phyloP scores from a whole-genome alignment of 352 stramenopile species.

The Hyaloperonospora brassicae region DNA sequence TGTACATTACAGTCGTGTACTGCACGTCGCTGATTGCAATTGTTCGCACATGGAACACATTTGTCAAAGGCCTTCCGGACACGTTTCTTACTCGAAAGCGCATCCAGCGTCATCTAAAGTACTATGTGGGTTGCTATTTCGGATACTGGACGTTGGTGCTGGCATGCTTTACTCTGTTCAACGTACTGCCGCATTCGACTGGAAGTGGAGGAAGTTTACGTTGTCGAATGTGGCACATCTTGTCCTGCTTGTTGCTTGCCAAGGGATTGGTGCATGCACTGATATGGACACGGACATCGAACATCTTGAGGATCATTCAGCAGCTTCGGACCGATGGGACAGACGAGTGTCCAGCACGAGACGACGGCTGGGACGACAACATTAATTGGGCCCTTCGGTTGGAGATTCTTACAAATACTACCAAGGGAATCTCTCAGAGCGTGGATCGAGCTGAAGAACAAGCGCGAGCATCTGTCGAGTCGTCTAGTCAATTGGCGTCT shows the following conservation, averaged over 20 bases:
- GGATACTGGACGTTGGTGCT: conserved; percentile 78
- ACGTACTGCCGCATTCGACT: conserved; percentile 34
- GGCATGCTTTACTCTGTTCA: conserved; percentile 61
- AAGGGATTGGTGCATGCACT: conserved; percentile 78
- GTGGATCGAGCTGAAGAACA: conserved; percentile 59
- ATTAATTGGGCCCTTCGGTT: conserved; percentile 84
- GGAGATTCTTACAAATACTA: conserved; percentile 83
- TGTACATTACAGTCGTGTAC: conserved; percentile 80
- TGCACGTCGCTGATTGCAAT: conserved; percentile 70
- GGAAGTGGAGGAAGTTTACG: conserved; percentile 27
- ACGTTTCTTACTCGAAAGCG: conserved; percentile 69
- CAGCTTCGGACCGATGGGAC: conserved; percentile 54
- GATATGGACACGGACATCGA: conserved; percentile 80
- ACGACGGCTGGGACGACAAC: conserved; percentile 36
- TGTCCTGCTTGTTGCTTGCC: conserved; percentile 58
- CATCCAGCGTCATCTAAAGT: conserved; percentile 78
- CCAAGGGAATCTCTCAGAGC: conserved; percentile 74
- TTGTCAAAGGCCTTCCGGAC: conserved; percentile 63
- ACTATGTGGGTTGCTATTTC: conserved; percentile 84
- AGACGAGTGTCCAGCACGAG: conserved; percentile 50
- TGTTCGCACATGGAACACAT: conserved; percentile 70
- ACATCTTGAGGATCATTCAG: conserved; percentile 68
- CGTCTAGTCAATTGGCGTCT: conserved; percentile 20
- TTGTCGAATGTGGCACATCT: conserved; percentile 63
- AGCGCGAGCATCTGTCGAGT: conserved; percentile 31